A percentile compares a stretch with the other conserved stretches of the same genome.
These are phyloP conservation scores for Cinnamomum micranthum DNA, from an alignment of 164 flowering plant species.

Conservation along the genomic window DNA sequence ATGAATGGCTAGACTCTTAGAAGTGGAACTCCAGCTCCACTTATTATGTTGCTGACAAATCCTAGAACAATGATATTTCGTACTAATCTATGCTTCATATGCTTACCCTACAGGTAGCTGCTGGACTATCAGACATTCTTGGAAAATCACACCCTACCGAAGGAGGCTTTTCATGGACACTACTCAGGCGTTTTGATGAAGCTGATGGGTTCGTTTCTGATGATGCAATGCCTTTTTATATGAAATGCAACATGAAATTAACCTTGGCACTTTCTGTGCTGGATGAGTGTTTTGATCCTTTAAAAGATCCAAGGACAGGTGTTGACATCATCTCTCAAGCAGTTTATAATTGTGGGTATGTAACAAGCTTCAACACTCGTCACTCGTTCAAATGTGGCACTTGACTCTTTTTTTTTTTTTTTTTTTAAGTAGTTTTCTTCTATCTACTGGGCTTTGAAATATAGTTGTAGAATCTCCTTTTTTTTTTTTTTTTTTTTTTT, in stretches of 20 bases:
- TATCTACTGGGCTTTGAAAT: too few species aligned
- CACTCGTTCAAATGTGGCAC: neutral
- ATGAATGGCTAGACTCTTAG: too few species aligned
- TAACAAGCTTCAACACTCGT: constrained; percentile 4
- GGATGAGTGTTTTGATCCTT: constrained; percentile 26
- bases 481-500: too few species aligned
- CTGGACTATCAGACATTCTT: constrained; percentile 13
- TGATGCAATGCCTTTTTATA: constrained; percentile 7
- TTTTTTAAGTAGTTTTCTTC: neutral
- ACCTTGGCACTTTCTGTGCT: constrained; percentile 22
- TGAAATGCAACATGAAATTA: constrained; percentile 24
- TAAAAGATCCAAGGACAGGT: constrained; percentile 22
- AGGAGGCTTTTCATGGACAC: constrained; percentile 19
- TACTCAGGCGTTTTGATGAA: constrained; percentile 19
- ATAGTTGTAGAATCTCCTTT: too few species aligned
- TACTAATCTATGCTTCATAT: constrained; percentile 1
- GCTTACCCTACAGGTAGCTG: constrained; percentile 18
- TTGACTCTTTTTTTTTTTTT: neutral
- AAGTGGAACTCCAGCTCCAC: too few species aligned
- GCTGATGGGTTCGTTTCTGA: constrained; percentile 7
- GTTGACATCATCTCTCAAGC: constrained; percentile 26
- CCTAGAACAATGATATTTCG: neutral
- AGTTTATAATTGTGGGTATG: constrained; percentile 27
- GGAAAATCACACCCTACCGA: constrained; percentile 13
- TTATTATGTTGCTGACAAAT: too few species aligned